phyloP scores from a whole-genome alignment of 495 filamentous ascomycete genomes.

The Penicillium antarcticum region DNA sequence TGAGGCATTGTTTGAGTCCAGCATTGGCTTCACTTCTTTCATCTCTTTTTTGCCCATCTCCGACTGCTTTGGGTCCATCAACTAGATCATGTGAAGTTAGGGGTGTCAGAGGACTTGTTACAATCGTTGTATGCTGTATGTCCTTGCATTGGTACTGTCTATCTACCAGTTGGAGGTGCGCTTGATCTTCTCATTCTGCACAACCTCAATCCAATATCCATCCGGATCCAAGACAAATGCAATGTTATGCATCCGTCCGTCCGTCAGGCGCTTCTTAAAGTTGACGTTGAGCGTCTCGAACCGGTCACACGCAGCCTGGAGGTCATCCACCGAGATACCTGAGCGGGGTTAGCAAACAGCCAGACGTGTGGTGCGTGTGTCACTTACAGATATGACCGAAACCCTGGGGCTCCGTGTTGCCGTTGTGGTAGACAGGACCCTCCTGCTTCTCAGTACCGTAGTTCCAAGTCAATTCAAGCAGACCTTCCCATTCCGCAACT shows the following conservation, averaged over 20 bases:
- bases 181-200: slow-evolving; percentile 64
- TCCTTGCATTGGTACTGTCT: no score
- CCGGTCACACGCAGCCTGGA: slow-evolving; percentile 78
- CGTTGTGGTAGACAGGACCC: slow-evolving; percentile 83
- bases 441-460: slow-evolving; percentile 92
- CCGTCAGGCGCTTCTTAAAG: slow-evolving; percentile 93
- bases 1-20: no score
- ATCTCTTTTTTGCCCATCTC: no score
- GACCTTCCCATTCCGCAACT: slow-evolving; percentile 68
- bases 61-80: no score
- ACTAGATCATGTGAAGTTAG: no score
- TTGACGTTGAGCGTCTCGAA: slow-evolving; percentile 78
- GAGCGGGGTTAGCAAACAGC: slow-evolving; percentile 46
- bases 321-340: slow-evolving; percentile 84
- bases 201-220: slow-evolving; percentile 86
- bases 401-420: slow-evolving; percentile 86
- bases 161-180: slow-evolving; percentile 43
- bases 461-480: slow-evolving; percentile 94
- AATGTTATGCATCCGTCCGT: slow-evolving; percentile 91
- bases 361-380: slow-evolving; percentile 73
- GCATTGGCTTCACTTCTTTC: no score
- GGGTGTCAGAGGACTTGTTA: no score
- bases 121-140: no score
- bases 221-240: slow-evolving; percentile 93
- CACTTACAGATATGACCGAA: slow-evolving; percentile 85